phyloP scores from a whole-genome alignment of 768 basidiomycete species.

The Boletus rubescentipes region DNA sequence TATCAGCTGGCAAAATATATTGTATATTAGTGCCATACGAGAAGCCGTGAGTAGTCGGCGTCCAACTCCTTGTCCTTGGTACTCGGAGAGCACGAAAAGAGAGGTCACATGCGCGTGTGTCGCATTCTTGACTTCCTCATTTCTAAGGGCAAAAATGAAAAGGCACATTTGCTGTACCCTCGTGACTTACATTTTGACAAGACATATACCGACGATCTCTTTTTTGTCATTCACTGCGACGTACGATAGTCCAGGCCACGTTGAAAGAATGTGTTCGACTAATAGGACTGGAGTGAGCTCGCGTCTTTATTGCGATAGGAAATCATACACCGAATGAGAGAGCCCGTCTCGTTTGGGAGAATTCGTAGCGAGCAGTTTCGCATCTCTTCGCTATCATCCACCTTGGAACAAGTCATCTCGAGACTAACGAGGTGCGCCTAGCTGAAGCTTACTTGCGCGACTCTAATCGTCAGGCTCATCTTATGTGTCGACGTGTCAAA shows the following conservation, averaged over 20 bases:
- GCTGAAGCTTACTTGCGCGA: not conserved
- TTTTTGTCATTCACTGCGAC: constrained; percentile 1
- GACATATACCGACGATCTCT: constrained; percentile 6
- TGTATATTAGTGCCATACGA: not conserved
- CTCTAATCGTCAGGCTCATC: not conserved
- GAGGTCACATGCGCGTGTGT: constrained; percentile 6
- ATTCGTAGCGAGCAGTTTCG: not conserved
- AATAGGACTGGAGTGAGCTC: not conserved
- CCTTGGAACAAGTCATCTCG: not conserved
- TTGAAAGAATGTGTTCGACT: not conserved
- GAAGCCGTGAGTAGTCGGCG: constrained; percentile 2
- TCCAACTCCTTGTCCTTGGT: constrained; percentile 7
- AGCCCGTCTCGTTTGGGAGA: not conserved
- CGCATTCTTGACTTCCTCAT: constrained; percentile 1
- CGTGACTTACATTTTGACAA: constrained; percentile 8
- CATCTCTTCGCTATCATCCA: constrained; percentile 2
- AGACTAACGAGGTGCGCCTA: not conserved
- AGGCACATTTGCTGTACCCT: not conserved
- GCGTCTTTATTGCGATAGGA: not conserved
- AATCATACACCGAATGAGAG: constrained; percentile 2
- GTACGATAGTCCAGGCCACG: constrained; percentile 1
- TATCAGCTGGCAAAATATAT: not conserved
- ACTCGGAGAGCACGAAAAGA: constrained; percentile 4
- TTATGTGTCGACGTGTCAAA: not conserved
- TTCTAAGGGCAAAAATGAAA: not conserved